phyloP scores from a whole-genome alignment of 345 rosid genomes.

The Anacardium occidentale region DNA sequence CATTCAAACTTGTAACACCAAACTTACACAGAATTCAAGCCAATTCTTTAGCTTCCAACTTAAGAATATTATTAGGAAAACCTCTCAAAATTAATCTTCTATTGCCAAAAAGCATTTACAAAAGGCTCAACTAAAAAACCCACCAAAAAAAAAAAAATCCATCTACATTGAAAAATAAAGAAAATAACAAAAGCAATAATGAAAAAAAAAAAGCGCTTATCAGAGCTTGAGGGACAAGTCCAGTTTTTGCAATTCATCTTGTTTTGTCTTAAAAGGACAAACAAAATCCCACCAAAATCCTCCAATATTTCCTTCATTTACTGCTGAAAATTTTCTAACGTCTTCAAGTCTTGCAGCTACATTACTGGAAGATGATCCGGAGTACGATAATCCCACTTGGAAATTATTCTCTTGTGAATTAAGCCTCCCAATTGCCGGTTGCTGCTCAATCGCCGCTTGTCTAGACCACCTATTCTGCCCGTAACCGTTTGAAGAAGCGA shows the following conservation, averaged over 20 bases:
- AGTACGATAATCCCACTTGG: slow-evolving; percentile 8
- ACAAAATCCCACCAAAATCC: slow-evolving; percentile 45
- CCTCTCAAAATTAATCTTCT: slow-evolving; percentile 19
- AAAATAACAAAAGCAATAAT: neutral
- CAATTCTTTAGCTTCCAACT: slow-evolving; percentile 9
- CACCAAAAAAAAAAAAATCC: neutral
- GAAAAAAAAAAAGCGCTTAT: slow-evolving; percentile 4
- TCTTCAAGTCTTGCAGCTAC: slow-evolving; percentile 38
- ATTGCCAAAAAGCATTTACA: slow-evolving; percentile 32
- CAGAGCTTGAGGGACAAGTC: slow-evolving; percentile 94
- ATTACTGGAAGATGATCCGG: slow-evolving; percentile 28
- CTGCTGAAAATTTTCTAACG: slow-evolving; percentile 37
- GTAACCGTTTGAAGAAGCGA: slow-evolving; percentile 24
- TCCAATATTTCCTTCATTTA: slow-evolving; percentile 21
- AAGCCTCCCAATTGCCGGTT: slow-evolving; percentile 27
- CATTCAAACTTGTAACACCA: slow-evolving; percentile 15
- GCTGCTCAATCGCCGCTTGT: slow-evolving; percentile 23
- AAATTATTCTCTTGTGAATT: slow-evolving; percentile 27
- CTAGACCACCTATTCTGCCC: slow-evolving; percentile 45
- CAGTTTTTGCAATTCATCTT: slow-evolving; percentile 66
- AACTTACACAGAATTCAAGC: slow-evolving; percentile 5
- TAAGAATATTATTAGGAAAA: slow-evolving; percentile 10
- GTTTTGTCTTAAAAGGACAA: slow-evolving; percentile 47
- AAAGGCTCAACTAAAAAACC: slow-evolving; percentile 14
- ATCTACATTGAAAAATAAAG: neutral